phyloP scores from a whole-genome alignment of 1,284 basidiomycete genomes.

The Irpex sp. region DNA sequence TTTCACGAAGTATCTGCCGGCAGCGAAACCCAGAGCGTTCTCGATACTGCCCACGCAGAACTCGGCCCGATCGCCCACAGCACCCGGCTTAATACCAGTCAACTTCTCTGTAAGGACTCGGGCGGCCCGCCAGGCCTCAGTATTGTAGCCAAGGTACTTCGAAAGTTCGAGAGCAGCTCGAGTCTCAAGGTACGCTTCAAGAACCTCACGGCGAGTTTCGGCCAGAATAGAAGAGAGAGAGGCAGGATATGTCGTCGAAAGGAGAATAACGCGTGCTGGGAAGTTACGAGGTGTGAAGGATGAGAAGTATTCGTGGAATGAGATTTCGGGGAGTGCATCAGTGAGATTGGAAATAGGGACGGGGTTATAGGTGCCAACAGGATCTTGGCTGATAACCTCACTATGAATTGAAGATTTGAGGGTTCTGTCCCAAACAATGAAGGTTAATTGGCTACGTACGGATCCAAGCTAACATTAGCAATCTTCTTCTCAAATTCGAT shows the following conservation, averaged over 20 bases:
- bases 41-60: constrained; percentile 69
- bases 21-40: constrained; percentile 65
- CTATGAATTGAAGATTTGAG: constrained; percentile 26
- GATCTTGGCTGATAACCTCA: constrained; percentile 71
- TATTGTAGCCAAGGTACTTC: constrained; percentile 67
- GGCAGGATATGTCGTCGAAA: constrained; percentile 77
- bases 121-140: constrained; percentile 73
- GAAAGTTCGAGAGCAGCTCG: constrained; percentile 68
- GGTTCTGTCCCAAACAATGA: no score
- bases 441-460: constrained; percentile 40
- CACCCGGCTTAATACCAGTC: constrained; percentile 85
- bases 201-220: constrained; percentile 63
- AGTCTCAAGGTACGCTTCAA: constrained; percentile 85
- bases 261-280: constrained; percentile 78
- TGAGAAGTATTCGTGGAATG: constrained; percentile 83
- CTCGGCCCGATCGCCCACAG: constrained; percentile 78
- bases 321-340: constrained; percentile 71
- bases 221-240: constrained; percentile 72
- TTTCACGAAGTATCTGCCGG: constrained; percentile 82
- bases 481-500: constrained; percentile 80
- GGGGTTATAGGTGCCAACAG: constrained; percentile 89
- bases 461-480: constrained; percentile 79
- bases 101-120: constrained; percentile 69
- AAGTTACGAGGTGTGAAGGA: constrained; percentile 77
- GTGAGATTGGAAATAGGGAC: constrained; percentile 66